Evolutionary conservation across 2,329 filamentous ascomycete genomes (phyloP).

Genomic region (Claviceps quebecensis): DNA sequence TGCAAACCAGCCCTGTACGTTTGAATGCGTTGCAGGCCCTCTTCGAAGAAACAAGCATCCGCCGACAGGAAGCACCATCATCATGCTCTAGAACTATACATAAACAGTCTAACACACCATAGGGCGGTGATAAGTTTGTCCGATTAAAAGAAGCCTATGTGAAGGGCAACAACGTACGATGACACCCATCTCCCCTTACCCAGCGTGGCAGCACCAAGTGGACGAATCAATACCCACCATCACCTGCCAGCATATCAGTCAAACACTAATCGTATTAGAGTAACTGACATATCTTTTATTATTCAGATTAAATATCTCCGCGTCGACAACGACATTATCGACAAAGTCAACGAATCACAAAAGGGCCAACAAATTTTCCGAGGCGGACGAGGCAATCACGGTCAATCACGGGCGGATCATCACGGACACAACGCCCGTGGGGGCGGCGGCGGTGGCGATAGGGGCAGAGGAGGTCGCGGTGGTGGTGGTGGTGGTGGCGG

Average conservation of each 20-base stretch:
- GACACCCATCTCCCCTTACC: not conserved
- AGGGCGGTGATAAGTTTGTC: conserved; percentile 90
- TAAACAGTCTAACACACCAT: not conserved
- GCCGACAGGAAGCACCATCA: no score
- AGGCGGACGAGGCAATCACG: conserved; percentile 49
- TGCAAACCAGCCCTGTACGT: conserved; percentile 74
- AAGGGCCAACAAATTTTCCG: conserved; percentile 54
- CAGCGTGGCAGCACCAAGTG: no score
- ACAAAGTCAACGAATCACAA: conserved; percentile 85
- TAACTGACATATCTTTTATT: not conserved
- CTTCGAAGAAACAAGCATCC: no score
- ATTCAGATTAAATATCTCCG: conserved; percentile 90
- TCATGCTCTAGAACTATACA: not conserved
- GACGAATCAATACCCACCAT: no score
- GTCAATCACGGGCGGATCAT: conserved; percentile 44
- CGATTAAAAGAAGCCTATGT: conserved; percentile 89
- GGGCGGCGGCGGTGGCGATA: conserved; percentile 29
- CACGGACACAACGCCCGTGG: conserved; percentile 35
- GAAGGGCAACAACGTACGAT: conserved; percentile 78
- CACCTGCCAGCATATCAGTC: not conserved
- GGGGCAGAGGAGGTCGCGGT: conserved; percentile 23
- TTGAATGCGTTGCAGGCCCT: not conserved
- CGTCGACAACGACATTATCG: conserved; percentile 93
- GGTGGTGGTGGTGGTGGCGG: conserved; percentile 19
- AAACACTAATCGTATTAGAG: not conserved